Percentiles rank a stretch among this genome's conserved stretches.
Conservation (phyloP, 805 yeast genomes). For the Schwanniomyces pseudopolymorphus region DNA sequence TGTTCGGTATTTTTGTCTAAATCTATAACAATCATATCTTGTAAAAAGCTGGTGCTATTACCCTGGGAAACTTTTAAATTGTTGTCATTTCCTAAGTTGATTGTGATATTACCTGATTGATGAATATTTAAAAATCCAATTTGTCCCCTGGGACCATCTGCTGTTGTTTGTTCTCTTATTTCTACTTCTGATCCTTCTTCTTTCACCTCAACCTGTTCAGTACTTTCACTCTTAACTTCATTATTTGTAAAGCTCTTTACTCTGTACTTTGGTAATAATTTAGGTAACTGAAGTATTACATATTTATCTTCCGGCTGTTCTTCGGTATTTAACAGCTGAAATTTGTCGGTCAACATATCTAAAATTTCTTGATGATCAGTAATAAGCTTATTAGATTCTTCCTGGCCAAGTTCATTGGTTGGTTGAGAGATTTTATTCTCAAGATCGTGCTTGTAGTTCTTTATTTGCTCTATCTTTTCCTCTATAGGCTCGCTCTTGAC, state of each 20-base stretch:
- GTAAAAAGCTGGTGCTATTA: slow-evolving; percentile 64
- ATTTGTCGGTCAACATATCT: slow-evolving; percentile 22
- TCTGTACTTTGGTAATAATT: slow-evolving; percentile 40
- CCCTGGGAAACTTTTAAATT: slow-evolving; percentile 71
- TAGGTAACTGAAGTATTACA: slow-evolving; percentile 51
- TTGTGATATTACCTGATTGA: slow-evolving; percentile 77
- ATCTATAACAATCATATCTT: slow-evolving; percentile 66
- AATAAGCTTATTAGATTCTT: slow-evolving; percentile 28
- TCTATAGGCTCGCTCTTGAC: slow-evolving; percentile 33
- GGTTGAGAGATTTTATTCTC: slow-evolving; percentile 28
- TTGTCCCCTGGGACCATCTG: slow-evolving; percentile 43
- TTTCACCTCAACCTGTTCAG: slow-evolving; percentile 8
- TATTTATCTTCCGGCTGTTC: slow-evolving; percentile 15
- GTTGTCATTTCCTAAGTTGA: slow-evolving; percentile 67
- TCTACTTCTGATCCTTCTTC: slow-evolving; percentile 5
- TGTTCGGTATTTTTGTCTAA: slow-evolving; percentile 28
- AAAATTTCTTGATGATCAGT: slow-evolving; percentile 32
- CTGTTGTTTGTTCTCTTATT: slow-evolving; percentile 12
- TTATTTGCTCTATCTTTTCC: slow-evolving; percentile 23
- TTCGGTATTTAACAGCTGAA: slow-evolving; percentile 14
- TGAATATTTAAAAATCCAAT: slow-evolving; percentile 77
- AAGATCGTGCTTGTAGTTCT: slow-evolving; percentile 24
- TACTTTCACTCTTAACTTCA: background rate
- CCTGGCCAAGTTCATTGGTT: slow-evolving; percentile 26
- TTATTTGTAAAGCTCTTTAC: slow-evolving; percentile 1